Evolutionary conservation across 495 filamentous ascomycete genomes (phyloP), one percentile per base, ranked within the genome.

Genomic region (Tuber brumale): DNA sequence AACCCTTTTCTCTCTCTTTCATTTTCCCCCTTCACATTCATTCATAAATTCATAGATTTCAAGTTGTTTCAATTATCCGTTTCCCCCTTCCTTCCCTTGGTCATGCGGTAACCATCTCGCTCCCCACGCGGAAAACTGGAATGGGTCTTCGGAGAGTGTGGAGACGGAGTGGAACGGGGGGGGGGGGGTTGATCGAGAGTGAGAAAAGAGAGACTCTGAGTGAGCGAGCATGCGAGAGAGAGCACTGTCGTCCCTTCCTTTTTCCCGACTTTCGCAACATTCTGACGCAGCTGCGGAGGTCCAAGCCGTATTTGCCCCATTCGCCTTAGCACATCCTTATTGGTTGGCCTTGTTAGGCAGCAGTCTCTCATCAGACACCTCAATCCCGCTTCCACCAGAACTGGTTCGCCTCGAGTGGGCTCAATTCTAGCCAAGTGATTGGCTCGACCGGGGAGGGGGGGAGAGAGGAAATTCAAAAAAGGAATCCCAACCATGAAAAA

Each of bases 261-360:
- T 45, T 45, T 45, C 12, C 44, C 44, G 2, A 16, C 44, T 45
- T 45, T 45, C 44, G 44, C 10, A 72, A 71, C 77, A 79, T 69
- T 71, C 73, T 77, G 72, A 78, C 77, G 70, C 70, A 78, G 75
- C 70, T 57, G 48, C 48, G 48, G 48, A 57, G 48, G 48, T 27
- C 48, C 23, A 57, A 57, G 48, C 48, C 41, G 42, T 37, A 66
- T 66, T 27, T 7, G 31, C 41, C 48, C 48, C 48, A 57, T 57
- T 57, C 48, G 48, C 48, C 48, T 57, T 57, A 57, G 9, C 8
- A 57, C 48, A n/a, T 19, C 35, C 69, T 61, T 21, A 79, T 79
- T 79, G 78, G 78, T 27, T 48, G 78, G 76, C 78, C 76, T 75
- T 76, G 27, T 73, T 75, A 80, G 78, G 78, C 78, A 79, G 42